Evolutionary conservation across 805 yeast genomes (phyloP), one percentile per base, ranked within the genome.

Genomic region (Saccharomycopsis guyanensis): DNA sequence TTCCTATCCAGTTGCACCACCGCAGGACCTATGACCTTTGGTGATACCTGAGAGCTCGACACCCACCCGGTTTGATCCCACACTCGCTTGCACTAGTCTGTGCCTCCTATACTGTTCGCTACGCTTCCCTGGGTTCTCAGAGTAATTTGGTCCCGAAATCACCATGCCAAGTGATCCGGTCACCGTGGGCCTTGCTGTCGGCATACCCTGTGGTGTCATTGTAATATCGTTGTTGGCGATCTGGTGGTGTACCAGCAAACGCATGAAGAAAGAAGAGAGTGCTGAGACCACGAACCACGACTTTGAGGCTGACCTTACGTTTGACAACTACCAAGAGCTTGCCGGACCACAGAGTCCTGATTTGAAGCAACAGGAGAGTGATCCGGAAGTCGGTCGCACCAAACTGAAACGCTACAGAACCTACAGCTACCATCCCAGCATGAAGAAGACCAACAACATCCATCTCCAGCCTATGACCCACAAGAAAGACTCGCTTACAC

Each of bases 151-250:
- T n/a, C n/a, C n/a, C n/a, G n/a, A n/a, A n/a, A n/a, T n/a, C n/a
- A n/a, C n/a, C n/a, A 45, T 42, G 44, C 36, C 32, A 8, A 20
- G 38, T 23, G 43, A 40, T 18, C 39, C 49, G 3, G 38, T 40
- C 5, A 45, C 53, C 18, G 54, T 51, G 20, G 54, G 50, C n/a
- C 29, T 48, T 12, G 52, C 53, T 2, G 54, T 51, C 5, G 50
- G 53, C 10, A 39, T 51, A 12, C 54, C 54, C 15, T 33, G 46
- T 40, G 52, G 45, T 3, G 41, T 46, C n/a, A 34, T 45, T 8
- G 13, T 51, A 4, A 3, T 46, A 16, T 45, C 19, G 3, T 18
- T 46, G 10, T 10, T 51, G 5, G 25, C 19, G 16, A 7, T 45
- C 7, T 20, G 18, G 16, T 48, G 38, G 41, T 12, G 25, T 15